A percentile compares a stretch with the other conserved stretches of the same genome.
Evolutionary conservation across 1,284 basidiomycete genomes (phyloP).

Genomic region (Ganoderma lingzhi): DNA sequence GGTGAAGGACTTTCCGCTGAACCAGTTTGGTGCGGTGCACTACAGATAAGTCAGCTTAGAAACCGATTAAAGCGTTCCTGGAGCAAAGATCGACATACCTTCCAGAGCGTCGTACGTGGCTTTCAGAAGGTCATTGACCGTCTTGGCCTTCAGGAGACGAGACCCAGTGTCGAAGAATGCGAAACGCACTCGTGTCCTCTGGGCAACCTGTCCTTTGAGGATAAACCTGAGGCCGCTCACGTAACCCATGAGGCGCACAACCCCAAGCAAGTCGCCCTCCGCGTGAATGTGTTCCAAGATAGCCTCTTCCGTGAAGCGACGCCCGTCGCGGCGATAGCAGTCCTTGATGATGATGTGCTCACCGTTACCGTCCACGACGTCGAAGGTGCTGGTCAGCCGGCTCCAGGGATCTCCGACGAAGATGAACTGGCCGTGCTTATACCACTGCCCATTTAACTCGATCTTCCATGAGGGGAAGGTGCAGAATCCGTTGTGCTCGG

Average conservation of each 20-base stretch:
- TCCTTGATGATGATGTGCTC: conserved; percentile 10
- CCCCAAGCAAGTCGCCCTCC: conserved; percentile 1
- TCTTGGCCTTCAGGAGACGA: background rate
- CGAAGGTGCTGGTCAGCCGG: background rate
- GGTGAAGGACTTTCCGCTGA: background rate
- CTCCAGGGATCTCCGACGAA: conserved; percentile 2
- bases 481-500: background rate
- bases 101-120: conserved; percentile 4
- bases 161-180: background rate
- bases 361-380: background rate
- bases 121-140: background rate
- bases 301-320: background rate
- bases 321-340: background rate
- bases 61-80: background rate
- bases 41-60: background rate
- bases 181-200: background rate
- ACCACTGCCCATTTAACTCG: background rate
- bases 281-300: background rate
- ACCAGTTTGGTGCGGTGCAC: conserved; percentile 1
- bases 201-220: background rate
- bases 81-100: background rate
- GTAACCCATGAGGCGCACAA: background rate
- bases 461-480: background rate
- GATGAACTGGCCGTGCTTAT: background rate
- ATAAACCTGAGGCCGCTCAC: background rate